These are phyloP conservation scores for Gnaphalium uliginosum DNA, from an alignment of 129 eudicot species.

Conservation along the genomic window DNA sequence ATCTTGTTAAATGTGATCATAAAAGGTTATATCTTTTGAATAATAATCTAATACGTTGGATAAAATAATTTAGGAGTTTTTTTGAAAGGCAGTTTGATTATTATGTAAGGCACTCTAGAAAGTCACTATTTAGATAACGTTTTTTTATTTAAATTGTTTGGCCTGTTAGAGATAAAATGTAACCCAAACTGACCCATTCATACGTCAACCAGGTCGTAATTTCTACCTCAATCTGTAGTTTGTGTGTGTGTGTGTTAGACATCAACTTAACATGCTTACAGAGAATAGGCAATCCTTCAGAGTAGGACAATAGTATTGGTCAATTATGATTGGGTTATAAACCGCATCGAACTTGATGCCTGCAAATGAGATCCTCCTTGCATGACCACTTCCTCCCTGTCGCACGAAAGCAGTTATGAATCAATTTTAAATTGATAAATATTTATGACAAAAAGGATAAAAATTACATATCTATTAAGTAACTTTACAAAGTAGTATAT, in stretches of 20 bases:
- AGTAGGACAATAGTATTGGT: conserved; percentile 66
- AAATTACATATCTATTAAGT: not conserved
- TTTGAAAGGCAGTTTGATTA: not conserved
- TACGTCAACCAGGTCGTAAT: not conserved
- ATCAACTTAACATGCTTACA: conserved; percentile 32
- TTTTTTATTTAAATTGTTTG: not conserved
- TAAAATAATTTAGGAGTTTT: not conserved
- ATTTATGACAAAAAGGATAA: not conserved
- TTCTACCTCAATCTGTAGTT: not conserved
- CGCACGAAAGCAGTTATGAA: not conserved
- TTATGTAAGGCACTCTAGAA: not conserved
- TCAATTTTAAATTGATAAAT: not conserved
- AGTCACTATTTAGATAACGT: not conserved
- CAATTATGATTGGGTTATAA: conserved; percentile 61
- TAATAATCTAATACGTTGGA: not conserved
- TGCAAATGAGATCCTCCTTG: conserved; percentile 59
- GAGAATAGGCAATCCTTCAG: conserved; percentile 38
- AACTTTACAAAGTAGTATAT: not conserved
- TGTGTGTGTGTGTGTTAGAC: not conserved
- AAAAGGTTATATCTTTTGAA: not conserved
- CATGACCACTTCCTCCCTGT: conserved; percentile 71
- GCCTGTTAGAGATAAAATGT: not conserved
- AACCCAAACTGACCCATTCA: not conserved
- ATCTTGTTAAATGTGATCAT: not conserved
- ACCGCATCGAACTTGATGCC: conserved; percentile 55